Evolutionary conservation across 1,284 basidiomycete genomes (phyloP), one percentile per base, ranked within the genome.

Genomic region (Leucocoprinus gongylophorus): DNA sequence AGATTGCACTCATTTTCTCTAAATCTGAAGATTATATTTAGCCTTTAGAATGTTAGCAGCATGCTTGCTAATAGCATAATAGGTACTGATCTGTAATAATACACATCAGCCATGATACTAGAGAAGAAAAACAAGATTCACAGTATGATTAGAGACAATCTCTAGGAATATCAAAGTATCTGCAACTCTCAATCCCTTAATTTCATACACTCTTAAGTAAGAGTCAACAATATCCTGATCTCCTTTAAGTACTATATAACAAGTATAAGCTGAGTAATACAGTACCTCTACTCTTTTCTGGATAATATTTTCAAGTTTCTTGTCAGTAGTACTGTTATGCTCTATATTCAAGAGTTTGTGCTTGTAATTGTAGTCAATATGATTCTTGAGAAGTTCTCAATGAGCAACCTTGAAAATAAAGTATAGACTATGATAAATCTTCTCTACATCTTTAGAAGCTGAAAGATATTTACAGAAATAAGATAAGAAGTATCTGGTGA

Each of bases 1-100:
- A n/a, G n/a, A n/a, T n/a, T n/a, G 3, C 21, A 5, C 12, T 33
- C 29, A 45, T n/a, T n/a, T 29, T 5, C 38, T 35, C n/a, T 46
- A n/a, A 30, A 12, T 8, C 20, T 45, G 38, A n/a, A 48, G 46
- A 15, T 21, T 13, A 39, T 48, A 48, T 23, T 71, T 67, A 2
- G 47, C 59, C 58, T 79, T 81, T 59, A 87, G 72, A 32, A 80
- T 61, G 57, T 85, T 83, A 1, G 83, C 73, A 2, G 80, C 68
- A 61, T 83, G 83, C 64, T 88, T 84, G 0, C 75, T 84, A 17
- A 77, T 69, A 0, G 83, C 83, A 44, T 79, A 72, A 23, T 74
- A 72, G 6, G 80, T 70, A 8, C 74, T 83, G 50, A 80, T 68
- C 83, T 86, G 12, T 15, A 26, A 54, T n/a, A 35, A n/a, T 58